Conservation (phyloP, 495 filamentous ascomycete genomes). For the Cladorrhinum samala region DNA sequence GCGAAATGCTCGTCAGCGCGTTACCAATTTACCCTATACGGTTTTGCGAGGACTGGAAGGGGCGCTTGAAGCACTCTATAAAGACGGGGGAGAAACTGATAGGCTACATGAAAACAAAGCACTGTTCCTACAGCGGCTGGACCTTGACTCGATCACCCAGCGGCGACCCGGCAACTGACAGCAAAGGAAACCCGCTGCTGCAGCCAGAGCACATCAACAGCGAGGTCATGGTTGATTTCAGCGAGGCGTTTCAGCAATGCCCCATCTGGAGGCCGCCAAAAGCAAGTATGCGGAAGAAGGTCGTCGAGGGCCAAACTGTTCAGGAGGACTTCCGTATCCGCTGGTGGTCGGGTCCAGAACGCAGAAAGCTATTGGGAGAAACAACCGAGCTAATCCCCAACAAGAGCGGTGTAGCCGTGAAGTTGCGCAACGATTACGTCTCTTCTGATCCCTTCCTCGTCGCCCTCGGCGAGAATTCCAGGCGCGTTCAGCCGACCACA, state of each 20-base stretch:
- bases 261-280: conserved; percentile 27
- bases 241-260: conserved; percentile 35
- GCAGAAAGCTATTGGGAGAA: neutral
- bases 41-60: conserved; percentile 44
- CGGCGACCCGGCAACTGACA: conserved; percentile 14
- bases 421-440: neutral
- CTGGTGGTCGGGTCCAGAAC: neutral
- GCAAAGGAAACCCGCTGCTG: conserved; percentile 6
- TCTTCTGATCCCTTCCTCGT: neutral
- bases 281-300: neutral
- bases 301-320: neutral
- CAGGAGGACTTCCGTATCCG: neutral
- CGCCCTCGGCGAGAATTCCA: neutral
- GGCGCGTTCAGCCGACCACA: neutral
- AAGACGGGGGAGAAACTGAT: conserved; percentile 44
- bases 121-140: conserved; percentile 39
- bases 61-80: conserved; percentile 32
- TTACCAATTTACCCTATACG: conserved; percentile 53
- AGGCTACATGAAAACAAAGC: conserved; percentile 43
- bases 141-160: conserved; percentile 28
- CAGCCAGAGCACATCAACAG: conserved; percentile 31
- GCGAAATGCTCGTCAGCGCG: conserved; percentile 47
- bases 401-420: neutral
- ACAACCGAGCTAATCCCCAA: neutral
- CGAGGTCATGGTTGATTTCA: conserved; percentile 46